Evolutionary conservation across 345 rosid species (phyloP).

Genomic region (Viola odorata): DNA sequence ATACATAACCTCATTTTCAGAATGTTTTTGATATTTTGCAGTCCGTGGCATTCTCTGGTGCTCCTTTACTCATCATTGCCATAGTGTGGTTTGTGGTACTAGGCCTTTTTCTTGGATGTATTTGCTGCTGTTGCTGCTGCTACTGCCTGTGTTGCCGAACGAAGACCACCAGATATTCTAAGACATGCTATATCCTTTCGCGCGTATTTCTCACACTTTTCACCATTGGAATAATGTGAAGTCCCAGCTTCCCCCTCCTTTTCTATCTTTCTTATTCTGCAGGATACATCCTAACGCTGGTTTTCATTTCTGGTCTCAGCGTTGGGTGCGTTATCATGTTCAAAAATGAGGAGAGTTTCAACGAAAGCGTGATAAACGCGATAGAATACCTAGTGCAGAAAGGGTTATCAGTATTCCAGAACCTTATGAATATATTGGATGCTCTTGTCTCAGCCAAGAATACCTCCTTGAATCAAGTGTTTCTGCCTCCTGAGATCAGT

Average conservation of each 20-base stretch:
- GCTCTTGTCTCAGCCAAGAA: slow-evolving; percentile 37
- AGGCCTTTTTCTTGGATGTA: slow-evolving; percentile 31
- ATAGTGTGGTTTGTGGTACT: slow-evolving; percentile 40
- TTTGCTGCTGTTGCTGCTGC: slow-evolving; percentile 36
- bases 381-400: slow-evolving; percentile 30
- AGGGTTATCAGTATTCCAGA: slow-evolving; percentile 24
- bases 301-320: slow-evolving; percentile 18
- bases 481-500: slow-evolving; percentile 33
- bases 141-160: slow-evolving; percentile 28
- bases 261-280: not conserved
- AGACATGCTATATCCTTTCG: slow-evolving; percentile 32
- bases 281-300: not conserved
- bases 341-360: slow-evolving; percentile 36
- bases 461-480: slow-evolving; percentile 19
- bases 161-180: slow-evolving; percentile 29
- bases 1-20: too few relatives aligned
- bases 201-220: slow-evolving; percentile 39
- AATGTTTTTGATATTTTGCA: slow-evolving; percentile 10
- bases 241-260: not conserved
- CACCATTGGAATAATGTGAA: slow-evolving; percentile 46
- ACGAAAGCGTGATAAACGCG: slow-evolving; percentile 25
- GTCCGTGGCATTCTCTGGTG: slow-evolving; percentile 51
- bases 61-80: slow-evolving; percentile 38
- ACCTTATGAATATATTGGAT: slow-evolving; percentile 25
- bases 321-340: slow-evolving; percentile 40